These are phyloP conservation scores for Solanum lycopersicoides DNA, from an alignment of 257 asterid species.

Conservation along the genomic window DNA sequence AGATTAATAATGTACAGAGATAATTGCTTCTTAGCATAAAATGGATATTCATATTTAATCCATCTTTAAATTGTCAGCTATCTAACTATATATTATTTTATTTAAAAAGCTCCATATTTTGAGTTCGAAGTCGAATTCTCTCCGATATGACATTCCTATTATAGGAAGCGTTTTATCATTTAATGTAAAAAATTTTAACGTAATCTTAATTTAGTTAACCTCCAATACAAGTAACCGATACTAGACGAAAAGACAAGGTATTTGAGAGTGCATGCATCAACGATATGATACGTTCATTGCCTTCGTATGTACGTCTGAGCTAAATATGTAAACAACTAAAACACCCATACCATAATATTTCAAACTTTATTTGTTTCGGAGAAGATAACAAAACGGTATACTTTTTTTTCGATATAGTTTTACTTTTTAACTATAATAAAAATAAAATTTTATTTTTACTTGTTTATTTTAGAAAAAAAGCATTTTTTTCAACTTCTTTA, in stretches of 20 bases:
- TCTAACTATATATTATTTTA: too few species aligned
- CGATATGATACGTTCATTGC: not conserved
- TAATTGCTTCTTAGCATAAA: not conserved
- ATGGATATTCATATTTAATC: not conserved
- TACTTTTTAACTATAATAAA: too few species aligned
- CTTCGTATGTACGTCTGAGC: not conserved
- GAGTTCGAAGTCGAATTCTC: too few species aligned
- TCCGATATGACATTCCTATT: too few species aligned
- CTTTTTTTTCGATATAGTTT: not conserved
- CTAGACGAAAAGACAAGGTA: not conserved
- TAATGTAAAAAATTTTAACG: rapidly evolving
- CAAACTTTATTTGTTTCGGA: not conserved
- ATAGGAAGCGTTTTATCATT: too few species aligned
- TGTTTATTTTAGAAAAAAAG: too few species aligned
- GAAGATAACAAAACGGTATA: not conserved
- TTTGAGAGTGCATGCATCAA: not conserved
- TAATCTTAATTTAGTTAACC: too few species aligned
- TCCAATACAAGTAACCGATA: too few species aligned
- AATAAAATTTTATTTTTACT: too few species aligned
- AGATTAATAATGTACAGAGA: too few species aligned
- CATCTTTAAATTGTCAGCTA: not conserved
- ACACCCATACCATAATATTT: not conserved
- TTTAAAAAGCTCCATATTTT: too few species aligned
- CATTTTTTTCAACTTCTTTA: too few species aligned
- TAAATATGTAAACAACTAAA: not conserved